phyloP scores from a whole-genome alignment of 2,329 filamentous ascomycete genomes.

The Verticillium zaregamsianum region DNA sequence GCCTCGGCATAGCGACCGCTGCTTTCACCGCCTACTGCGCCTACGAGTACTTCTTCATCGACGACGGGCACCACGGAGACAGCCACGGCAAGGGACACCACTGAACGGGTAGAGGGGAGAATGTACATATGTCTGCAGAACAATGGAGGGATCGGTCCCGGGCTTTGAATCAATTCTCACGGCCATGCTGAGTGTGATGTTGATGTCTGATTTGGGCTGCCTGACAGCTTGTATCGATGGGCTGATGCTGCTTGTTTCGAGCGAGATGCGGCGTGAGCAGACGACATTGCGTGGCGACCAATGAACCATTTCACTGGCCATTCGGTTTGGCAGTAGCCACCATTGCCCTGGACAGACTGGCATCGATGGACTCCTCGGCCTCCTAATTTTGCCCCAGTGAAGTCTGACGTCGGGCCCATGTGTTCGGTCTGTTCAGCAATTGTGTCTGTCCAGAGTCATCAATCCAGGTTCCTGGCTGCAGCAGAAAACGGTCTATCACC shows the following conservation, averaged over 20 bases:
- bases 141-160: not conserved
- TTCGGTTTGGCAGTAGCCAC: too few relatives aligned
- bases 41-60: slow-evolving; percentile 85
- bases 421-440: too few relatives aligned
- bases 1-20: slow-evolving; percentile 86
- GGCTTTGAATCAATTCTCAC: not conserved
- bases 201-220: not conserved
- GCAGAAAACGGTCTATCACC: too few relatives aligned
- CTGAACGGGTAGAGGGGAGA: slow-evolving; percentile 30
- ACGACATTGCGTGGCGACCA: too few relatives aligned
- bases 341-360: too few relatives aligned
- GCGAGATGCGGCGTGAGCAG: too few relatives aligned
- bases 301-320: too few relatives aligned
- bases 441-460: too few relatives aligned
- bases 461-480: too few relatives aligned
- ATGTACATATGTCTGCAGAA: slow-evolving; percentile 32
- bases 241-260: not conserved
- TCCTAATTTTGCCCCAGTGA: too few relatives aligned
- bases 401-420: too few relatives aligned
- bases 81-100: slow-evolving; percentile 55
- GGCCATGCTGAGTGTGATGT: not conserved
- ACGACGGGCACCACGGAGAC: slow-evolving; percentile 58
- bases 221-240: not conserved
- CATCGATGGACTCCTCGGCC: too few relatives aligned
- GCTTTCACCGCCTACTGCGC: slow-evolving; percentile 87